Evolutionary conservation across 2,329 filamentous ascomycete species (phyloP).

Genomic region (Fusarium sp.): DNA sequence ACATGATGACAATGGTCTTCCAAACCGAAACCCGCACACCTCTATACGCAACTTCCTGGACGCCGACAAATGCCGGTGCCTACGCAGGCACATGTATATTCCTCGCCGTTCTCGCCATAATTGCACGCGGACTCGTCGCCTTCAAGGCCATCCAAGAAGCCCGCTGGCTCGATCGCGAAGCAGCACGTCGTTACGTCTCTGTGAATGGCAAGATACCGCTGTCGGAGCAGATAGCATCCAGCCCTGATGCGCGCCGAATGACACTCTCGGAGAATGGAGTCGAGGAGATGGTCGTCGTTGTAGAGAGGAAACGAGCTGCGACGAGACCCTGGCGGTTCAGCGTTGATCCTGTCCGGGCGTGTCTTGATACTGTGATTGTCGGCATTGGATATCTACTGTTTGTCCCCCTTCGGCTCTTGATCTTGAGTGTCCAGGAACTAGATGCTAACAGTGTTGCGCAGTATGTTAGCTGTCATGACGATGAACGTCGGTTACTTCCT

Average conservation of each 20-base stretch:
- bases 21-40: slow-evolving; percentile 65
- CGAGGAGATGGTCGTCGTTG: slow-evolving; percentile 83
- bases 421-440: background rate
- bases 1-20: slow-evolving; percentile 69
- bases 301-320: slow-evolving; percentile 67
- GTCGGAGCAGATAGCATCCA: slow-evolving; percentile 69
- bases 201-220: slow-evolving; percentile 74
- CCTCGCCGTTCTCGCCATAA: slow-evolving; percentile 79
- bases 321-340: slow-evolving; percentile 82
- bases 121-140: slow-evolving; percentile 79
- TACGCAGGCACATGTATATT: slow-evolving; percentile 96
- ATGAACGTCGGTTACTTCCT: slow-evolving; percentile 89
- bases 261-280: slow-evolving; percentile 78
- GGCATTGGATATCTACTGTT: slow-evolving; percentile 88
- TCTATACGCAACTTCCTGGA: slow-evolving; percentile 76
- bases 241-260: slow-evolving; percentile 73
- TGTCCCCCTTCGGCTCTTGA: slow-evolving; percentile 56
- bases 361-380: slow-evolving; percentile 77
- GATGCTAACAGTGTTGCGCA: slow-evolving; percentile 54
- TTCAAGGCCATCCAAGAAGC: slow-evolving; percentile 73
- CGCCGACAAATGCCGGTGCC: slow-evolving; percentile 74
- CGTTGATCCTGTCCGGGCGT: slow-evolving; percentile 80
- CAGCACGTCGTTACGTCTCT: slow-evolving; percentile 81
- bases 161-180: slow-evolving; percentile 77
- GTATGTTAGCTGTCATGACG: slow-evolving; percentile 94